Percentiles rank a stretch among this genome's conserved stretches.
phyloP scores from a whole-genome alignment of 2,329 filamentous ascomycete species.

The Parastagonospora nodorum region DNA sequence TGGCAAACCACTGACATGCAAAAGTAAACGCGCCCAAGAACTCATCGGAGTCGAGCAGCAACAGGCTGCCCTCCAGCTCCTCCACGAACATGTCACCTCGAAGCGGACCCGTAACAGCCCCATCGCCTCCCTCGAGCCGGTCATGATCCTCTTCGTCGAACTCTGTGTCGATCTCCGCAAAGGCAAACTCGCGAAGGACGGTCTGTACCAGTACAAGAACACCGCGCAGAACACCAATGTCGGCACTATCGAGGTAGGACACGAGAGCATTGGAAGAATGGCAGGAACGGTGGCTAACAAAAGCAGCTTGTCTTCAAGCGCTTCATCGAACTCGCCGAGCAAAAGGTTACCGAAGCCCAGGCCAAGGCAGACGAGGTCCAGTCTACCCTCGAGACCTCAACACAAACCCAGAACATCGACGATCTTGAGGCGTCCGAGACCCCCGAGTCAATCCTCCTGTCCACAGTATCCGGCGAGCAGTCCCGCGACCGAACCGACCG shows the following conservation, averaged over 20 bases:
- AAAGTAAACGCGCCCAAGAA: constrained; percentile 80
- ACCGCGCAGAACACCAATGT: constrained; percentile 99
- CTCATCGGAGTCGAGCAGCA: constrained; percentile 97
- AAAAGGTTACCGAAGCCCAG: constrained; percentile 95
- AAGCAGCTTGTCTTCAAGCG: constrained; percentile 80
- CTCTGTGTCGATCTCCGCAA: constrained; percentile 97
- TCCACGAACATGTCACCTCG: constrained; percentile 98
- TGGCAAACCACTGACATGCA: constrained; percentile 8
- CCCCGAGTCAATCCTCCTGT: constrained; percentile 95
- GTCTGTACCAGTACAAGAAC: constrained; percentile 99
- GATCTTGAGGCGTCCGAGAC: constrained; percentile 97
- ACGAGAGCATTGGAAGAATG: neutral
- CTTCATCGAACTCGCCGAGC: constrained; percentile 95
- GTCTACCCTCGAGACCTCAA: constrained; percentile 77
- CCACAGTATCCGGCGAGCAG: constrained; percentile 97
- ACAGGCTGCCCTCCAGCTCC: constrained; percentile 86
- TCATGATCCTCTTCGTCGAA: constrained; percentile 97
- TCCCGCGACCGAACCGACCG: constrained; percentile 96
- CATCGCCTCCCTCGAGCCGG: constrained; percentile 93
- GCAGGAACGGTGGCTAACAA: constrained; percentile 11
- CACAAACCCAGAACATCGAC: constrained; percentile 77
- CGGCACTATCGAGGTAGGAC: constrained; percentile 85
- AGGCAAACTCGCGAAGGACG: constrained; percentile 98
- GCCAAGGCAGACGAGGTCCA: constrained; percentile 95
- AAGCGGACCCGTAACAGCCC: constrained; percentile 98